Percentiles rank a stretch among this genome's conserved stretches.
These are phyloP conservation scores for Herpetospermum pedunculosum DNA, from an alignment of 306 rosid genomes.

Conservation along the genomic window DNA sequence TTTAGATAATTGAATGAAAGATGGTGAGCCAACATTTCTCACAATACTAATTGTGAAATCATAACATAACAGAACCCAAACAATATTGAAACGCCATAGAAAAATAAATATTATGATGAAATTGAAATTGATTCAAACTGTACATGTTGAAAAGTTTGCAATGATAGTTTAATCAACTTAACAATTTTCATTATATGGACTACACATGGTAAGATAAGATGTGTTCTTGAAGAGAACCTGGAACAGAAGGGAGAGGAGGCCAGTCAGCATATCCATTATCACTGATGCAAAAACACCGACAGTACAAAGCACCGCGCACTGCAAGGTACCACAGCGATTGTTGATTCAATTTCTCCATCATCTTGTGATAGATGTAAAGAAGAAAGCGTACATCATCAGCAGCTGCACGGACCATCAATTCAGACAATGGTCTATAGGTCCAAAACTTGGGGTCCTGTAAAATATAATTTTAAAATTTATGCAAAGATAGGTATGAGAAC, in stretches of 20 bases:
- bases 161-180: not conserved
- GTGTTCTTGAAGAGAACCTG: slow-evolving; percentile 39
- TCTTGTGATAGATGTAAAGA: slow-evolving; percentile 69
- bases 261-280: slow-evolving; percentile 51
- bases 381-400: slow-evolving; percentile 98
- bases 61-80: not conserved
- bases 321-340: slow-evolving; percentile 74
- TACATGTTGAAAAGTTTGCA: not conserved
- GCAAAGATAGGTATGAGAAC: not conserved
- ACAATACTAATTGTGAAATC: not conserved
- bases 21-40: not conserved
- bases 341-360: slow-evolving; percentile 74
- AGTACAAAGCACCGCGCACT: slow-evolving; percentile 90
- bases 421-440: slow-evolving; percentile 86
- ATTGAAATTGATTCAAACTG: not conserved
- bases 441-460: slow-evolving; percentile 87
- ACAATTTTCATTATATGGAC: not conserved
- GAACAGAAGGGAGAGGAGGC: slow-evolving; percentile 77
- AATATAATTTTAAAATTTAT: not conserved
- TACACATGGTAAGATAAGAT: not conserved
- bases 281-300: slow-evolving; percentile 80
- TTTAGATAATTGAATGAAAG: not conserved
- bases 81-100: not conserved
- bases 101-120: not conserved
- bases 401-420: slow-evolving; percentile 87